A percentile compares a stretch with the other conserved stretches of the same genome.
Conservation (phyloP, 306 rosid genomes). For the Lithocarpus polystachyus region DNA sequence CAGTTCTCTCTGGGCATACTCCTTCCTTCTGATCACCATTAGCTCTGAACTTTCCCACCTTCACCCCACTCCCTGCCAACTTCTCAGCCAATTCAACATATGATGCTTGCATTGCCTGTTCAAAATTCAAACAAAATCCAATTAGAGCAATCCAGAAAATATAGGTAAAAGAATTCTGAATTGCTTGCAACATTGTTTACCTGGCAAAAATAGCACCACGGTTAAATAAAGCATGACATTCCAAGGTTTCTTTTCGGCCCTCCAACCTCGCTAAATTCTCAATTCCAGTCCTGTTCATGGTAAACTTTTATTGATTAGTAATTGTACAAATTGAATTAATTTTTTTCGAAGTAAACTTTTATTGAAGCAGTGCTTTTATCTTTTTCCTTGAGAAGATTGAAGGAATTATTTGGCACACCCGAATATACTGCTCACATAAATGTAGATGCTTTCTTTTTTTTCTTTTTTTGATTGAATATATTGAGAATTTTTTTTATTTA, state of each 20-base stretch:
- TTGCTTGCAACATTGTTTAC: conserved; percentile 15
- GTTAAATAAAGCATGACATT: conserved; percentile 70
- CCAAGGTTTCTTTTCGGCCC: conserved; percentile 64
- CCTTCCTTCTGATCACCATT: conserved; percentile 77
- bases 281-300: conserved; percentile 52
- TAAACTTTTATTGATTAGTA: conserved; percentile 2
- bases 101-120: conserved; percentile 74
- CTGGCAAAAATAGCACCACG: conserved; percentile 91
- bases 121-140: background rate
- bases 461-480: too few relatives aligned
- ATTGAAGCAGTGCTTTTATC: too few relatives aligned
- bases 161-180: background rate
- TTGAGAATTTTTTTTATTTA: too few relatives aligned
- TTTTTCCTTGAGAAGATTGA: too few relatives aligned
- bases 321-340: too few relatives aligned
- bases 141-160: background rate
- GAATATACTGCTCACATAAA: too few relatives aligned
- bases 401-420: too few relatives aligned
- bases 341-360: too few relatives aligned
- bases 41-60: conserved; percentile 69
- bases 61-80: conserved; percentile 53
- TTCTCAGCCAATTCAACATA: conserved; percentile 67
- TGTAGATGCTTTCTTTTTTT: too few relatives aligned
- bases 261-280: conserved; percentile 68
- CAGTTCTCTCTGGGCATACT: conserved; percentile 64